These are phyloP conservation scores for Delphinella strobiligena DNA, from an alignment of 2,329 filamentous ascomycete species.

Conservation along the genomic window DNA sequence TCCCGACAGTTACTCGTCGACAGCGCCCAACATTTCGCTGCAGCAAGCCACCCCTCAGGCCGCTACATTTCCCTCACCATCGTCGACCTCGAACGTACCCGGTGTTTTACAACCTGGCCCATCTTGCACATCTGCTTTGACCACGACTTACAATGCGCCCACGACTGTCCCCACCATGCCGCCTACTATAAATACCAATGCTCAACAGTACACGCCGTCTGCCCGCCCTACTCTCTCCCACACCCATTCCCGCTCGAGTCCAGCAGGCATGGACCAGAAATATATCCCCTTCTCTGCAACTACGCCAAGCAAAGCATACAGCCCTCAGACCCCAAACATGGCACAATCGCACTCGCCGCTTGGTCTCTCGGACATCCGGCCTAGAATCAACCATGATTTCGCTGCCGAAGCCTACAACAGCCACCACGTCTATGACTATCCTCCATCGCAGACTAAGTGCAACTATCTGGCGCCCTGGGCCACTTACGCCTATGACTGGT, in stretches of 20 bases:
- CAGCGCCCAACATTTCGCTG: slow-evolving; percentile 45
- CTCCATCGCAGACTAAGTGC: slow-evolving; percentile 60
- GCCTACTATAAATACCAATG: slow-evolving; percentile 41
- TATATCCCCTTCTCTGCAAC: slow-evolving; percentile 54
- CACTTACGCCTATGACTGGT: slow-evolving; percentile 97
- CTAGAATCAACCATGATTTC: slow-evolving; percentile 32
- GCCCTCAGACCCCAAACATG: slow-evolving; percentile 41
- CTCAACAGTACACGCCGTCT: slow-evolving; percentile 49
- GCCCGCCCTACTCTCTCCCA: slow-evolving; percentile 59
- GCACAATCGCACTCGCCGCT: slow-evolving; percentile 74
- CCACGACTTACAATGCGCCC: slow-evolving; percentile 30
- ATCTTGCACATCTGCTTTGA: slow-evolving; percentile 14
- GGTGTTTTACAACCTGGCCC: slow-evolving; percentile 47
- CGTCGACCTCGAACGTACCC: slow-evolving; percentile 34
- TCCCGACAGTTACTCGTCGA: slow-evolving; percentile 33
- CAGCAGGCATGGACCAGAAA: slow-evolving; percentile 50
- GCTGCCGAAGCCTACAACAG: slow-evolving; percentile 55
- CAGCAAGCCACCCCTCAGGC: slow-evolving; percentile 36
- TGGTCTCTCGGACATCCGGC: slow-evolving; percentile 82
- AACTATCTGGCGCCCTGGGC: slow-evolving; percentile 93
- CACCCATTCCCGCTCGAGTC: slow-evolving; percentile 75
- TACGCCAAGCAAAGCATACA: slow-evolving; percentile 23
- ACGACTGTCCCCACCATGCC: slow-evolving; percentile 42
- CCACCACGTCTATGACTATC: slow-evolving; percentile 48
- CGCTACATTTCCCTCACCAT: slow-evolving; percentile 11